These are phyloP conservation scores for Cystoisospora suis DNA, from an alignment of 169 alveolate genomes.

Conservation along the genomic window DNA sequence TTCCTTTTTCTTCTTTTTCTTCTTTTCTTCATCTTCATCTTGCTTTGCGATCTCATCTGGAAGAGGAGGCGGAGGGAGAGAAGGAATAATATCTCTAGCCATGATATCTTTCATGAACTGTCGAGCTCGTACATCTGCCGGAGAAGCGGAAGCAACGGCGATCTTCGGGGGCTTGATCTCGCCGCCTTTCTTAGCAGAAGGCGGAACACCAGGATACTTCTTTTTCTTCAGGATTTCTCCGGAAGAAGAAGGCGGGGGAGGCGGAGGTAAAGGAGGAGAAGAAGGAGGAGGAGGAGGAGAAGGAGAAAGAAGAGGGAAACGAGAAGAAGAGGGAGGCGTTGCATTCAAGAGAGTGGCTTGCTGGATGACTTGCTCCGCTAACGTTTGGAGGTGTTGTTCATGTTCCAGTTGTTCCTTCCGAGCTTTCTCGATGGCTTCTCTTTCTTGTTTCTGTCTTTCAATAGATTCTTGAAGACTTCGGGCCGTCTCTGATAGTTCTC, in stretches of 20 bases:
- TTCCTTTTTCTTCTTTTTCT: no score
- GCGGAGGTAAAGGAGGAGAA: neutral
- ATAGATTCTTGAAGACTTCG: slow-evolving; percentile 1
- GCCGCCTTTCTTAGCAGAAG: neutral
- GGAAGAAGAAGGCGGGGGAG: neutral
- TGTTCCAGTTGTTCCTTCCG: neutral
- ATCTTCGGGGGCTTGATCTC: neutral
- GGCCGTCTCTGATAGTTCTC: neutral
- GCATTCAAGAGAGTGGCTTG: neutral
- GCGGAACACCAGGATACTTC: neutral
- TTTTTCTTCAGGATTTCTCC: neutral
- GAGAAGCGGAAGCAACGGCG: neutral
- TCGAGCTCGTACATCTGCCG: neutral
- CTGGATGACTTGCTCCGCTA: neutral
- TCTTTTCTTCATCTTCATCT: no score
- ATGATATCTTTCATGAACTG: neutral
- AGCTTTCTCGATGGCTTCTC: neutral
- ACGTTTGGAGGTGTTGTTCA: neutral
- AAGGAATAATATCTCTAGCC: neutral
- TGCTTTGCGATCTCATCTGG: no score
- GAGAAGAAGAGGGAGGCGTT: neutral
- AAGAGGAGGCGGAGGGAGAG: slow-evolving; percentile 21
- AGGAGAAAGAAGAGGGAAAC: neutral
- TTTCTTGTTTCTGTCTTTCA: neutral
- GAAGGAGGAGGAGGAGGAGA: neutral